Evolutionary conservation across 257 asterid species (phyloP), one percentile per base, ranked within the genome.

Genomic region (Verbena officinalis): DNA sequence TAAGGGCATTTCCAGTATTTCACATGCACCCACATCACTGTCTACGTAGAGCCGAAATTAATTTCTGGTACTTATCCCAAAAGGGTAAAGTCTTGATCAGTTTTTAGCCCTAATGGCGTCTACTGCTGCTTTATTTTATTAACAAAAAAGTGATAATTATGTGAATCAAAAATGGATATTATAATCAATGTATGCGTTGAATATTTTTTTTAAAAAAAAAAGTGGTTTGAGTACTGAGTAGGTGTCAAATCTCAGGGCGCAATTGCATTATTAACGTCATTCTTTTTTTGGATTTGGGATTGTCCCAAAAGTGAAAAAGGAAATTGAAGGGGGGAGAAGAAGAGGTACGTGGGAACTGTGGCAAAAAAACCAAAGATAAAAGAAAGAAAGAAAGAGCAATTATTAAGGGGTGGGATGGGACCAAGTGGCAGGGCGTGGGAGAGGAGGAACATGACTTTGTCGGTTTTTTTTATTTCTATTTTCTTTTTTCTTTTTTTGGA

Each of bases 401-500:
- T 19, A 49, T 49, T 27, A 48, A 48, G 55, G 61, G 65, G 80
- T 34, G 75, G 64, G 75, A 79, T 82, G 87, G 89, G 87, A 68
- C 84, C 88, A 68, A 62, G 72, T 81, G 89, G 91, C 95, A 86
- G 95, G 89, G 95, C 87, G 89, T 86, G 91, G 89, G 87, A 82
- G 84, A 87, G 85, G 95, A 78, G 75, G 91, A 87, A 84, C 92
- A 84, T 87, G 95, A 87, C 95, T 36, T 78, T 84, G 95, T 87
- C 92, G 89, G 89, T 76, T 82, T 76, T 83, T 75, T 80, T 54
- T n/a, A n/a, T n/a, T n/a, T n/a, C n/a, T n/a, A n/a, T n/a, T 77
- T 76, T 46, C 7, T 6, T 17, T 16, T 46, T 43, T 46, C 17
- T 2, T 2, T 3, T 36, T 4, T 9, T 36, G 40, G 10, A 9